Percentiles rank a stretch among this genome's conserved stretches.
These are phyloP conservation scores for Corchorus olitorius DNA, from an alignment of 345 rosid genomes.

Conservation along the genomic window DNA sequence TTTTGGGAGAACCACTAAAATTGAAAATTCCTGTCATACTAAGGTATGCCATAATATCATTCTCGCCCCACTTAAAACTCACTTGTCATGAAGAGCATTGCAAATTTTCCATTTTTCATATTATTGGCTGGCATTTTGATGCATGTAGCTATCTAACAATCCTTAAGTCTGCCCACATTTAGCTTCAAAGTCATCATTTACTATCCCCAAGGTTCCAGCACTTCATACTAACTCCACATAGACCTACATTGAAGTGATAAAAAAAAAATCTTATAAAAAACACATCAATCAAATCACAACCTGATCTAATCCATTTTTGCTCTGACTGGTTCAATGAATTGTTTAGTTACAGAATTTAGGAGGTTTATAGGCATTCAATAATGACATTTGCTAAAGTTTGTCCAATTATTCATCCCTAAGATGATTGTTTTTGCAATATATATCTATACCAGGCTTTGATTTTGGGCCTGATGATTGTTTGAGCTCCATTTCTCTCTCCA, in stretches of 20 bases:
- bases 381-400: background rate
- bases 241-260: background rate
- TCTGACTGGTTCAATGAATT: background rate
- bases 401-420: background rate
- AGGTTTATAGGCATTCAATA: background rate
- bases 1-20: constrained; percentile 76
- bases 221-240: background rate
- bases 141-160: constrained; percentile 7
- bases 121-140: background rate
- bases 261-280: background rate
- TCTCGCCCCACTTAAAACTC: background rate
- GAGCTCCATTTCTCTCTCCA: too few relatives aligned
- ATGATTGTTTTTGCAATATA: background rate
- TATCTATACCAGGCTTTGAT: background rate
- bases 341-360: constrained; percentile 5
- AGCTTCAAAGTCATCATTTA: background rate
- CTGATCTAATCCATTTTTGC: background rate
- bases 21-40: constrained; percentile 60
- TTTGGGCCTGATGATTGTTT: background rate
- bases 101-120: background rate
- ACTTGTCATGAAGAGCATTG: background rate
- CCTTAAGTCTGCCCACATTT: background rate
- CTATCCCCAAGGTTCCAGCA: too few relatives aligned
- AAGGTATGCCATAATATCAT: constrained; percentile 39
- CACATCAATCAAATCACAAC: background rate